These are phyloP conservation scores for Podaxis sp. DNA, from an alignment of 768 basidiomycete species.

Conservation along the genomic window DNA sequence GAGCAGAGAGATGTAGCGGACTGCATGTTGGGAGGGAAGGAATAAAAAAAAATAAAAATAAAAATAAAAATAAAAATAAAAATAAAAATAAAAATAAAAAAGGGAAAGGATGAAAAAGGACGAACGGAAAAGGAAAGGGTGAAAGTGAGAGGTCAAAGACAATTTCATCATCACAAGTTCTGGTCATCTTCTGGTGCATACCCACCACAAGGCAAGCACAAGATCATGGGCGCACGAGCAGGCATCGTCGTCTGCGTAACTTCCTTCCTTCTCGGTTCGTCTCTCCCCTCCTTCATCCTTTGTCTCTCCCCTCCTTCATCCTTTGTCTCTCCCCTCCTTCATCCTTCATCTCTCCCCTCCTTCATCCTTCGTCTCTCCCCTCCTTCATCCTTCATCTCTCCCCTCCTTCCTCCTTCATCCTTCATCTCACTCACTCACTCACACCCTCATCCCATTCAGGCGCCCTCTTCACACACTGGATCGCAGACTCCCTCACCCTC, in stretches of 20 bases:
- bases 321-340: no score
- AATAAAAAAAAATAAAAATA: no score
- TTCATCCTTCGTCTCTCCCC: not conserved
- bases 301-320: no score
- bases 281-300: not conserved
- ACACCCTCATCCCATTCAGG: conserved; percentile 37
- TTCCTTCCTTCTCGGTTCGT: conserved; percentile 48
- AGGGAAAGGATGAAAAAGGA: not conserved
- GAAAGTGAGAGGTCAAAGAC: no score
- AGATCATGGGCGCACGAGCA: conserved; percentile 64
- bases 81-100: no score
- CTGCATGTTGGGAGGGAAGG: no score
- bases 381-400: not conserved
- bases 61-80: no score
- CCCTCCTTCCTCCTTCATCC: no score
- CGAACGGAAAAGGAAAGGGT: conserved; percentile 2
- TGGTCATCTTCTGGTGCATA: no score
- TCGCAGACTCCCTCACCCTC: conserved; percentile 85
- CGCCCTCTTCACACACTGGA: conserved; percentile 85
- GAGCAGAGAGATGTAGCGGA: not conserved
- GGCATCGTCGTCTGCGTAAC: conserved; percentile 73
- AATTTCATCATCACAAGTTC: no score
- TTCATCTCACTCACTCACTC: not conserved
- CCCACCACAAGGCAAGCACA: not conserved
- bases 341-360: no score